These are phyloP conservation scores for Phytophthora kernoviae DNA, from an alignment of 352 stramenopile species.

Conservation along the genomic window DNA sequence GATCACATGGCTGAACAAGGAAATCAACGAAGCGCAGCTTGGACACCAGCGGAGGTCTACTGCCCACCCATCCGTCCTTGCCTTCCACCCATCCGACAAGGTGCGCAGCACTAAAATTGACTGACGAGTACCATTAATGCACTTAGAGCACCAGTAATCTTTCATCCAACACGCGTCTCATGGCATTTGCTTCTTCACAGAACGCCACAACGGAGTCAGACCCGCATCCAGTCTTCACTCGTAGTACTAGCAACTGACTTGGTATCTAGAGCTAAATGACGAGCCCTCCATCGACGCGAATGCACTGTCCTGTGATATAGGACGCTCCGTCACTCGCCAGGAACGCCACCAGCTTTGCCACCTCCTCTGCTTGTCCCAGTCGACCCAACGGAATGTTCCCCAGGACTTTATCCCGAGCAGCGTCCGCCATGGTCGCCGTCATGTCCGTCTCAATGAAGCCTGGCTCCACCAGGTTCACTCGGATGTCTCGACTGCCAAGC, in stretches of 20 bases:
- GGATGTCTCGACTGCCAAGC: slow-evolving; percentile 81
- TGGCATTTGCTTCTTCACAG: slow-evolving; percentile 6
- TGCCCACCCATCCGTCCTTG: slow-evolving; percentile 71
- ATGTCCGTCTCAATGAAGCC: slow-evolving; percentile 88
- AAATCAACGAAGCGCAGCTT: slow-evolving; percentile 91
- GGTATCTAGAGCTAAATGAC: slow-evolving; percentile 61
- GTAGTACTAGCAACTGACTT: slow-evolving; percentile 26
- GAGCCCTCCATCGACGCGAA: slow-evolving; percentile 81
- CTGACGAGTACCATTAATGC: not conserved
- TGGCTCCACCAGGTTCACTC: slow-evolving; percentile 88
- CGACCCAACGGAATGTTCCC: slow-evolving; percentile 62
- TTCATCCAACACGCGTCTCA: not conserved
- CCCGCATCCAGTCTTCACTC: slow-evolving; percentile 21
- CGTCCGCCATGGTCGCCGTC: slow-evolving; percentile 63
- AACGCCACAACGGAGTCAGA: slow-evolving; percentile 22
- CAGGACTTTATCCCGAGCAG: slow-evolving; percentile 52
- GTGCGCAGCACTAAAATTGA: slow-evolving; percentile 15
- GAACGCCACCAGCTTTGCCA: slow-evolving; percentile 83
- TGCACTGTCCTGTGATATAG: slow-evolving; percentile 88
- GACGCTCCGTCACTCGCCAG: slow-evolving; percentile 72
- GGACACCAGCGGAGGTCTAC: slow-evolving; percentile 63
- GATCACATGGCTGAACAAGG: slow-evolving; percentile 91
- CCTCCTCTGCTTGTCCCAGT: slow-evolving; percentile 70
- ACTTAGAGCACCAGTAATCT: slow-evolving; percentile 4
- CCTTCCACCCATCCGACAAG: slow-evolving; percentile 65